Conservation (phyloP, 306 rosid genomes). For the Cicer pinnatifidum region DNA sequence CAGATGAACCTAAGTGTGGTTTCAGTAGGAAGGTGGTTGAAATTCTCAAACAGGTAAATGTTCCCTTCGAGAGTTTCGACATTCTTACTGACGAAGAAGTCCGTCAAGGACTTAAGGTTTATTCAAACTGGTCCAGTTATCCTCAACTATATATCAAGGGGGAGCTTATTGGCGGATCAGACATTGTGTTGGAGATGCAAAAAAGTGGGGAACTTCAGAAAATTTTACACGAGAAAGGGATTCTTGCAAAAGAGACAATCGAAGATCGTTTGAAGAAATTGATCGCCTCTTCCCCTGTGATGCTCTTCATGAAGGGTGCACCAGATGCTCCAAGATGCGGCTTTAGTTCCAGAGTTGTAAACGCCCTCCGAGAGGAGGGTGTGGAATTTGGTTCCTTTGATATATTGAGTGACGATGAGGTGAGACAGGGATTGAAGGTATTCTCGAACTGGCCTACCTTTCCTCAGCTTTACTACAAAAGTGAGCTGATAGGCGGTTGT, state of each 20-base stretch:
- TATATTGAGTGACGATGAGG: conserved; percentile 75
- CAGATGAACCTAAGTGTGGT: conserved; percentile 89
- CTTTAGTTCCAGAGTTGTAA: conserved; percentile 84
- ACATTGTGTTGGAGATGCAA: conserved; percentile 92
- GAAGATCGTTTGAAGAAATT: conserved; percentile 79
- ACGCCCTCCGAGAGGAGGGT: conserved; percentile 72
- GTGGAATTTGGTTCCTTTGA: conserved; percentile 79
- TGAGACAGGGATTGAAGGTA: conserved; percentile 85
- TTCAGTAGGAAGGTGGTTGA: conserved; percentile 93
- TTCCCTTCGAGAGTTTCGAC: conserved; percentile 73
- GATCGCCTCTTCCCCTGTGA: conserved; percentile 68
- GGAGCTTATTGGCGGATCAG: conserved; percentile 91
- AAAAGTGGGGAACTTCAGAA: conserved; percentile 85
- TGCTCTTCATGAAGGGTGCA: conserved; percentile 92
- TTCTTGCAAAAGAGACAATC: conserved; percentile 54
- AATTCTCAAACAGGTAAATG: conserved; percentile 81
- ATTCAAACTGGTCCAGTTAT: conserved; percentile 96
- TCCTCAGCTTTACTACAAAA: conserved; percentile 89
- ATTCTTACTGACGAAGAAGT: conserved; percentile 83
- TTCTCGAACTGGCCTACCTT: conserved; percentile 95
- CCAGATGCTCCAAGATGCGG: conserved; percentile 93
- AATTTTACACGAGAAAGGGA: conserved; percentile 67
- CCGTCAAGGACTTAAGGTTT: conserved; percentile 90
- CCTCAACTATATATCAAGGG: conserved; percentile 83
- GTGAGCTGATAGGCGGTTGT: conserved; percentile 88